Percentiles rank a stretch among this genome's conserved stretches.
Conservation (phyloP, 306 rosid genomes). For the Acacia melanoxylon region DNA sequence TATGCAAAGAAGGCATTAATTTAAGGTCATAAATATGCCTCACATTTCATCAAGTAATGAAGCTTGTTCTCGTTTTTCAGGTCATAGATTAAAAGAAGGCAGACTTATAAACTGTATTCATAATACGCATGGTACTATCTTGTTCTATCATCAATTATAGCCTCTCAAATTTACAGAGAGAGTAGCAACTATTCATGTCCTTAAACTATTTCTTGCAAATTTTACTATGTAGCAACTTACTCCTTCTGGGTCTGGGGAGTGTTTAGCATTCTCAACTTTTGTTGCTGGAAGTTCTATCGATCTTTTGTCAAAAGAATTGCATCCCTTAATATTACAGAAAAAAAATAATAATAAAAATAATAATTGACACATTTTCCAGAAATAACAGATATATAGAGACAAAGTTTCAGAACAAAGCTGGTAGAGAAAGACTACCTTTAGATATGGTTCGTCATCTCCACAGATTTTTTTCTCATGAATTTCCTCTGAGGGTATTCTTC, state of each 20-base stretch:
- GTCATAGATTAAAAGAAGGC: background rate
- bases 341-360: background rate
- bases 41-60: slow-evolving; percentile 5
- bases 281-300: background rate
- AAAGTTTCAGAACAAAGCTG: background rate
- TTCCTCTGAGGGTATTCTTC: slow-evolving; percentile 36
- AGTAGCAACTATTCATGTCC: background rate
- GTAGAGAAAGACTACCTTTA: background rate
- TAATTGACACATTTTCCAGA: background rate
- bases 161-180: slow-evolving; percentile 22
- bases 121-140: background rate
- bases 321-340: background rate
- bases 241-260: slow-evolving; percentile 33
- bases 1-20: background rate
- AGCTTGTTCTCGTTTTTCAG: background rate
- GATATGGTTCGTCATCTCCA: slow-evolving; percentile 48
- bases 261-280: slow-evolving; percentile 32
- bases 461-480: slow-evolving; percentile 65
- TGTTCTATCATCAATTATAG: background rate
- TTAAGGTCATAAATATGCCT: slow-evolving; percentile 1
- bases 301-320: background rate
- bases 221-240: slow-evolving; percentile 23
- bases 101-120: background rate
- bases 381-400: background rate
- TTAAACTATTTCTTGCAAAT: background rate